phyloP scores from a whole-genome alignment of 257 asterid species.

The Datura wrightii region DNA sequence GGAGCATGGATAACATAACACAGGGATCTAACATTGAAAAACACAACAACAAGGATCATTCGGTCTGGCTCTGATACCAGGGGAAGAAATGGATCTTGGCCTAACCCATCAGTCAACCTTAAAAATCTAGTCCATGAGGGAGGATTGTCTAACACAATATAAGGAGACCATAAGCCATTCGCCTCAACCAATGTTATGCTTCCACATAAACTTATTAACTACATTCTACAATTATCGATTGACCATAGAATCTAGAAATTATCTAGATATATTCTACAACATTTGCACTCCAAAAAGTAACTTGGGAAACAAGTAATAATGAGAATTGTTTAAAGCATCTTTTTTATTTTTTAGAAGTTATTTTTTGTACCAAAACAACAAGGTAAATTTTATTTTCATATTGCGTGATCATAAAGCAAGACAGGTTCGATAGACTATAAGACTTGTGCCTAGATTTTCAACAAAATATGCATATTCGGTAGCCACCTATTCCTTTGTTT shows the following conservation, averaged over 20 bases:
- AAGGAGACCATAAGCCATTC: slow-evolving; percentile 1
- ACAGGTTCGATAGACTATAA: background rate
- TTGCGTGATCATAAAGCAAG: background rate
- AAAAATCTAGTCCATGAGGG: background rate
- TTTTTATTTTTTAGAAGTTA: background rate
- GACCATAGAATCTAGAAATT: background rate
- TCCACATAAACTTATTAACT: background rate
- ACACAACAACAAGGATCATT: background rate
- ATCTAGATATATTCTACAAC: background rate
- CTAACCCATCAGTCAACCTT: slow-evolving; percentile 5
- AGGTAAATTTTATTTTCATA: slow-evolving; percentile 5
- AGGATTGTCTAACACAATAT: slow-evolving; percentile 15
- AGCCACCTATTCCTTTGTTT: background rate
- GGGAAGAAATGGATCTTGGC: background rate
- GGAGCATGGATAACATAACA: background rate
- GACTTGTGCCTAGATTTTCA: background rate
- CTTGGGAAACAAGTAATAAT: background rate
- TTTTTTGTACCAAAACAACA: background rate
- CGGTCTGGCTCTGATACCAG: background rate
- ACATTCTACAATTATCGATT: background rate
- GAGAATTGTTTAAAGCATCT: background rate
- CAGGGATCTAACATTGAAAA: background rate
- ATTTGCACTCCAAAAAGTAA: background rate
- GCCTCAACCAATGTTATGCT: background rate
- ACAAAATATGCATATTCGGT: slow-evolving; percentile 1